Percentiles rank a stretch among this genome's conserved stretches.
phyloP scores from a whole-genome alignment of 129 eudicot genomes.

The Helichrysum umbraculigerum region DNA sequence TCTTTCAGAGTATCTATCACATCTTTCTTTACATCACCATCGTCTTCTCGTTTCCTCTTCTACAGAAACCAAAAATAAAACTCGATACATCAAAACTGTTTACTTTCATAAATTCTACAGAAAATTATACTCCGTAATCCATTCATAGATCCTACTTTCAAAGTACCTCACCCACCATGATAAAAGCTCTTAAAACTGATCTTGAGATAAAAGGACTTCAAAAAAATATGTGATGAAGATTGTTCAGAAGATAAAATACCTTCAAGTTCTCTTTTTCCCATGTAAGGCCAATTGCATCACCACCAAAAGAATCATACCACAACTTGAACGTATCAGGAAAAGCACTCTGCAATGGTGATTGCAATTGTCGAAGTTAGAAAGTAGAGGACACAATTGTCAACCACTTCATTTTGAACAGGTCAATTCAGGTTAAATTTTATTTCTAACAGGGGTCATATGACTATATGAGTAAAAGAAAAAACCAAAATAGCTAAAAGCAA shows the following conservation, averaged over 20 bases:
- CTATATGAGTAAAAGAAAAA: no score
- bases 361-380: background rate
- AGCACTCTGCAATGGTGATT: constrained; percentile 51
- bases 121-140: no score
- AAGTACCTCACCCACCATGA: background rate
- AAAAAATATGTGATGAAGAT: background rate
- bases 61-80: constrained; percentile 27
- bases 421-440: background rate
- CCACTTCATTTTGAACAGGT: background rate
- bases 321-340: constrained; percentile 69
- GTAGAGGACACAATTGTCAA: background rate
- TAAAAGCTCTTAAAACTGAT: background rate
- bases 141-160: no score
- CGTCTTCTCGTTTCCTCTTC: constrained; percentile 74
- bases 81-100: background rate
- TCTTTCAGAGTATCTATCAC: constrained; percentile 45
- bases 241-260: constrained; percentile 39
- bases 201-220: background rate
- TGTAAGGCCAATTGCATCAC: constrained; percentile 91
- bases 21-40: constrained; percentile 29
- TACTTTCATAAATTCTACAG: background rate
- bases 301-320: constrained; percentile 93
- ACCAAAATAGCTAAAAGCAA: background rate
- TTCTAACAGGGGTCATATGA: no score
- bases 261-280: constrained; percentile 65